A percentile compares a stretch with the other conserved stretches of the same genome.
phyloP scores from a whole-genome alignment of 2,329 filamentous ascomycete genomes.

The Cladophialophora psammophila region DNA sequence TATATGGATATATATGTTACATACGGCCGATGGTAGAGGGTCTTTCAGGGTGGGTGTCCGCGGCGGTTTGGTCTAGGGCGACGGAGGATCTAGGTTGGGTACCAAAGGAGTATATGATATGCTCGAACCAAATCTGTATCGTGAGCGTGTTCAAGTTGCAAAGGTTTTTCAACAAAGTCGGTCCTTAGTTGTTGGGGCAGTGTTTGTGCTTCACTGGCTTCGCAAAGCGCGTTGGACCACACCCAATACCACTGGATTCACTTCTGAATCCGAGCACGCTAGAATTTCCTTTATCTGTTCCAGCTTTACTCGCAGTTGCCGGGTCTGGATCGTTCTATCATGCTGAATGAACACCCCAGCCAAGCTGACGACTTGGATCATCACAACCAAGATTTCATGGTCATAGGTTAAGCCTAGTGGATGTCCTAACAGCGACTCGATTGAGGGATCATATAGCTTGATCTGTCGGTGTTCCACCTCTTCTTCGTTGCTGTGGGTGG shows the following conservation, averaged over 20 bases:
- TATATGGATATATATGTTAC: not conserved
- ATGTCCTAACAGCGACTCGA: constrained; percentile 13
- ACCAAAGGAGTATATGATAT: not conserved
- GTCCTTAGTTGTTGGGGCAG: not conserved
- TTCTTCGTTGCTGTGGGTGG: not conserved
- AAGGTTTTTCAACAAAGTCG: not conserved
- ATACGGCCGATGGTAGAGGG: not conserved
- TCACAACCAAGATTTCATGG: constrained; percentile 66
- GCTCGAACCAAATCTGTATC: not conserved
- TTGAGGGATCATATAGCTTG: constrained; percentile 65
- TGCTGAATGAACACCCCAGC: constrained; percentile 45
- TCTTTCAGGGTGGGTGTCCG: not conserved
- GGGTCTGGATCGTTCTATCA: constrained; percentile 19
- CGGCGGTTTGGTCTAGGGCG: not conserved
- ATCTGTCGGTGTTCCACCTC: not conserved
- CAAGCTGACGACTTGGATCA: constrained; percentile 49
- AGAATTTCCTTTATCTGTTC: constrained; percentile 37
- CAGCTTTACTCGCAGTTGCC: constrained; percentile 37
- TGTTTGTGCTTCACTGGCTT: constrained; percentile 38
- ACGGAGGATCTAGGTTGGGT: not conserved
- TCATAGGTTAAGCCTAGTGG: constrained; percentile 74
- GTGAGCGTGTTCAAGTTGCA: not conserved
- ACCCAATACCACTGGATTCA: constrained; percentile 23
- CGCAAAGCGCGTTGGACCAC: constrained; percentile 42
- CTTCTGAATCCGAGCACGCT: constrained; percentile 34